Percentiles rank a stretch among this genome's conserved stretches.
These are phyloP conservation scores for Zostera marina DNA, from an alignment of 116 monocot genomes.

Conservation along the genomic window DNA sequence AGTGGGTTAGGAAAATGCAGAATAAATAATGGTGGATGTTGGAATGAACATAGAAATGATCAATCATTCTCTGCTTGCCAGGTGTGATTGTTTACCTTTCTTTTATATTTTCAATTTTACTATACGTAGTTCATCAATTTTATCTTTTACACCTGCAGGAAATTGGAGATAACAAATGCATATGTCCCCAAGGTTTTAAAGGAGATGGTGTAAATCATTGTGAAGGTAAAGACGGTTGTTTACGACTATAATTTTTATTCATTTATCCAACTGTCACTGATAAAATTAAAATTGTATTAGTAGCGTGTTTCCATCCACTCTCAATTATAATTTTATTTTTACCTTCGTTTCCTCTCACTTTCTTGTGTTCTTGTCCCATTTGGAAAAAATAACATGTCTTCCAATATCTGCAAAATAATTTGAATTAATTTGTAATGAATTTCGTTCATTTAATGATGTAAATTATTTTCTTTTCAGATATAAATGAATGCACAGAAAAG, in stretches of 20 bases:
- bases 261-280: not conserved
- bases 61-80: conserved; percentile 68
- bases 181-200: conserved; percentile 69
- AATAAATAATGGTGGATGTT: conserved; percentile 87
- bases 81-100: conserved; percentile 33
- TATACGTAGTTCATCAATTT: not conserved
- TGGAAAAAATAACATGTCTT: too few relatives aligned
- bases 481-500: conserved; percentile 84
- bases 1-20: conserved; percentile 67
- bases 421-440: not conserved
- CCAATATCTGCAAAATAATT: not conserved
- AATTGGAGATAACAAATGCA: conserved; percentile 55
- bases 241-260: not conserved
- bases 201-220: conserved; percentile 76
- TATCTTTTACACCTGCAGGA: conserved; percentile 26
- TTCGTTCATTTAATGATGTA: not conserved
- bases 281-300: too few relatives aligned
- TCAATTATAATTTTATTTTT: too few relatives aligned
- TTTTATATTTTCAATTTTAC: not conserved
- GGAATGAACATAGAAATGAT: conserved; percentile 38
- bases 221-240: conserved; percentile 38
- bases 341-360: too few relatives aligned
- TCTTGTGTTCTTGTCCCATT: too few relatives aligned
- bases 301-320: too few relatives aligned
- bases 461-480: conserved; percentile 26